phyloP scores from a whole-genome alignment of 192 early-diverging fungal species.

The Coemansia aciculifera region DNA sequence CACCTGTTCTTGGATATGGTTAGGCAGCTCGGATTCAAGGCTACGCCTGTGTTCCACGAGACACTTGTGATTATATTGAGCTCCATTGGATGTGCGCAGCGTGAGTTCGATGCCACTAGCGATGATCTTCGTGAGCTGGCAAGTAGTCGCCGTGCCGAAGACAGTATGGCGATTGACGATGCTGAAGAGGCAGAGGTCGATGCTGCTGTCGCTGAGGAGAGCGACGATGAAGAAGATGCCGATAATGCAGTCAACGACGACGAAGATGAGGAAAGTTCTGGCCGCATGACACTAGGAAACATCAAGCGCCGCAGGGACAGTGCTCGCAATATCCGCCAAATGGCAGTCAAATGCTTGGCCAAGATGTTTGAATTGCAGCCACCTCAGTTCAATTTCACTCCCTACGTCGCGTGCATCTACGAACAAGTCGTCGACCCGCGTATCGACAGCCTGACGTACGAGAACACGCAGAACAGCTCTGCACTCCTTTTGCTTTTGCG shows the following conservation, averaged over 20 bases:
- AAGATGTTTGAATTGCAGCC: slow-evolving; percentile 67
- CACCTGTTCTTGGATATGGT: slow-evolving; percentile 76
- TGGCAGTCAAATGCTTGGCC: slow-evolving; percentile 72
- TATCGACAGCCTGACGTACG: slow-evolving; percentile 67
- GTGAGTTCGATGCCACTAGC: slow-evolving; percentile 50
- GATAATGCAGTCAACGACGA: not conserved
- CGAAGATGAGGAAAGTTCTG: slow-evolving; percentile 9
- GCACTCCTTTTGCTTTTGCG: slow-evolving; percentile 74
- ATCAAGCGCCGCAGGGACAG: slow-evolving; percentile 25
- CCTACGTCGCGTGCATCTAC: slow-evolving; percentile 78
- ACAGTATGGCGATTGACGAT: slow-evolving; percentile 11
- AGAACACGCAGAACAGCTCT: slow-evolving; percentile 89
- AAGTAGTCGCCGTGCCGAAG: slow-evolving; percentile 6
- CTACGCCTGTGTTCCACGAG: slow-evolving; percentile 71
- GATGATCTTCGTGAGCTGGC: slow-evolving; percentile 35
- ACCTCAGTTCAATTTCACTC: slow-evolving; percentile 70
- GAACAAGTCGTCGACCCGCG: slow-evolving; percentile 67
- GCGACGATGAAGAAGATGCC: slow-evolving; percentile 14
- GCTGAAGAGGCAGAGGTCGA: slow-evolving; percentile 13
- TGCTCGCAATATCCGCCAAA: slow-evolving; percentile 59
- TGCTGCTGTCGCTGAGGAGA: not conserved
- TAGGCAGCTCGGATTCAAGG: slow-evolving; percentile 74
- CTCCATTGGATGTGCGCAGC: slow-evolving; percentile 68
- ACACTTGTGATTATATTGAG: slow-evolving; percentile 75
- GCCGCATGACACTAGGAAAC: slow-evolving; percentile 9